phyloP scores from a whole-genome alignment of 352 stramenopile genomes.

The Phytophthora vignae region DNA sequence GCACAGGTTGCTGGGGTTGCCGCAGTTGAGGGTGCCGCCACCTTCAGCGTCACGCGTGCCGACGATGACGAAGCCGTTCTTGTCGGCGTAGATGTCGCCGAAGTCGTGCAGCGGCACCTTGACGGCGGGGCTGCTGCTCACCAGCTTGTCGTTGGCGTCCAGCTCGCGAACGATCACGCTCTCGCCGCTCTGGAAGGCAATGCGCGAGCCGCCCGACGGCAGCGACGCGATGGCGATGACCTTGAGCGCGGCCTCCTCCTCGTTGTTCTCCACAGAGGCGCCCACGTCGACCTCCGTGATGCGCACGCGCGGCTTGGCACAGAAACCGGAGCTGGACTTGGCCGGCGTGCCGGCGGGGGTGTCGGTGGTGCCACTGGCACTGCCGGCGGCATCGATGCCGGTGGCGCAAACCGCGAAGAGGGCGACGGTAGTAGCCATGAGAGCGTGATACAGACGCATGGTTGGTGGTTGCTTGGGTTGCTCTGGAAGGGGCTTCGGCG shows the following conservation, averaged over 20 bases:
- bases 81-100: constrained; percentile 55
- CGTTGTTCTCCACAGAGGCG: constrained; percentile 37
- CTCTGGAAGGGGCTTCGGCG: no score
- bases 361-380: no score
- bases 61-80: constrained; percentile 56
- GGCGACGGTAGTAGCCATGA: constrained; percentile 23
- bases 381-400: constrained; percentile 2
- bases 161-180: constrained; percentile 53
- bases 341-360: constrained; percentile 18
- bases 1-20: constrained; percentile 61
- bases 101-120: constrained; percentile 53
- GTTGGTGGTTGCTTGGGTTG: neutral
- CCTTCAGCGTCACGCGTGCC: constrained; percentile 53
- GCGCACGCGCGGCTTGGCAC: constrained; percentile 42
- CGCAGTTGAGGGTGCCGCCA: constrained; percentile 61
- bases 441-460: constrained; percentile 34
- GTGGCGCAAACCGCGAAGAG: no score
- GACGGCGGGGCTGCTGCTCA: constrained; percentile 37
- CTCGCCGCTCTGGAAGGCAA: constrained; percentile 58
- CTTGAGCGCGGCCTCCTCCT: constrained; percentile 57
- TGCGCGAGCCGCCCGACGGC: constrained; percentile 46
- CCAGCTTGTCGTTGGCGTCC: constrained; percentile 50
- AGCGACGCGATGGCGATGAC: constrained; percentile 55
- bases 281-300: constrained; percentile 53
- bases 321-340: constrained; percentile 43